Evolutionary conservation across 495 filamentous ascomycete species (phyloP), one percentile per base, ranked within the genome.

Genomic region (Pseudevernia furfuracea): DNA sequence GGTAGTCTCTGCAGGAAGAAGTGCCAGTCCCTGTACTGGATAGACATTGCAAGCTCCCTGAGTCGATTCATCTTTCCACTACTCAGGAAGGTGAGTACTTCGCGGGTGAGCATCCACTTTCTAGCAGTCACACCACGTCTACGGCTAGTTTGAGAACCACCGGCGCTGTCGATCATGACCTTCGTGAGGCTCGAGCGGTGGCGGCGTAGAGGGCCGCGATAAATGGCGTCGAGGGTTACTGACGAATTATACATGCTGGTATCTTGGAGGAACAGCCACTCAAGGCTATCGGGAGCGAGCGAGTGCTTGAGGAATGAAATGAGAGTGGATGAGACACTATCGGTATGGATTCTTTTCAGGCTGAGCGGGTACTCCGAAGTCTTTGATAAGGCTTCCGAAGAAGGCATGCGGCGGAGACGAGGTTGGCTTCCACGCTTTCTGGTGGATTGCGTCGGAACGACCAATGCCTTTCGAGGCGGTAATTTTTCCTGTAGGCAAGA

Each of bases 1-100:
- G 90, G 91, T 23, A 97, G 82, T 60, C 87, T 80, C 68, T 91
- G 91, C 8, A 97, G 82, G 79, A 97, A 91, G 66, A 82, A 87
- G 78, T 97, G 93, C 92, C 92, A 97, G 70, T 96, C 90, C 64
- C 83, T 87, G 73, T 87, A 91, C 62, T 91, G 85, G 58, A 96
- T 80, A 5, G 85, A 83, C 69, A 92, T 85, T 6, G 88, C 87
- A 15, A 96, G 75, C 71, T 96, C 92, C 53, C 81, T 81, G 44
- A 96, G 72, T 61, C 81, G 84, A 7, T 77, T 80, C 90, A 96
- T 95, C 57, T 86, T 85, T 9, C 91, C 91, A 72, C 89, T 90
- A 4, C 86, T 92, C 36, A 97, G 80, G 71, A 90, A 96, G 0
- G 80, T 77, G 43, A 96, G 71, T 37, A 92, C 81, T 21, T 91